phyloP scores from a whole-genome alignment of 2,329 filamentous ascomycete genomes.

The Bertia moriformis region DNA sequence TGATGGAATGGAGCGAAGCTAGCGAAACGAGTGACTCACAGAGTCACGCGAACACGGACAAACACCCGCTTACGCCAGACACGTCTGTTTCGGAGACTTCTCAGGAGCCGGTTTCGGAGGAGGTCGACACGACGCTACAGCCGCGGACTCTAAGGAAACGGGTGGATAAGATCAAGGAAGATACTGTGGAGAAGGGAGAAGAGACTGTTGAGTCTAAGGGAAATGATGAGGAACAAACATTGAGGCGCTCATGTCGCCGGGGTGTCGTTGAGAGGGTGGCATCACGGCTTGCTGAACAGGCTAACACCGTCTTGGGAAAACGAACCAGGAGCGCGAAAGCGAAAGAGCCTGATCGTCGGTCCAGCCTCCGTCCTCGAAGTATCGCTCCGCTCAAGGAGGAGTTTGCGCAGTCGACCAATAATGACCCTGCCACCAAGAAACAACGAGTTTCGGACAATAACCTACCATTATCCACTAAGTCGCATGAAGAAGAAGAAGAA shows the following conservation, averaged over 20 bases:
- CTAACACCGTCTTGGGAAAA: background rate
- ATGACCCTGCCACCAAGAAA: conserved; percentile 16
- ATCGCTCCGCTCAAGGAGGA: conserved; percentile 4
- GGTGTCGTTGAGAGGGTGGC: background rate
- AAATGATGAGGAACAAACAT: background rate
- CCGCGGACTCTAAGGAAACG: conserved; percentile 21
- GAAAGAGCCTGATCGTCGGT: conserved; percentile 10
- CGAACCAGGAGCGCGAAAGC: conserved; percentile 10
- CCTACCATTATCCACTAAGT: background rate
- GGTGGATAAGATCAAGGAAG: conserved; percentile 19
- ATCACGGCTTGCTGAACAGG: background rate
- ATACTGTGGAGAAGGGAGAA: conserved; percentile 21
- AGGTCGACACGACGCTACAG: conserved; percentile 2
- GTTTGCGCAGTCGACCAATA: conserved; percentile 6
- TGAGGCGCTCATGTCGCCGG: background rate
- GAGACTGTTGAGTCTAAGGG: conserved; percentile 3
- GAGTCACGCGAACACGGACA: background rate
- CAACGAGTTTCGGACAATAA: conserved; percentile 17
- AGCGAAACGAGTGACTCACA: background rate
- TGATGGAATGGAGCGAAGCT: background rate
- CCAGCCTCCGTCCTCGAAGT: conserved; percentile 20
- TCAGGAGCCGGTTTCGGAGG: background rate
- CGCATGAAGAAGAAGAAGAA: background rate
- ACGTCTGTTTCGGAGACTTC: background rate
- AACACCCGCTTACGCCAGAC: background rate